These are phyloP conservation scores for Trichoderma cornu-damae DNA, from an alignment of 2,329 filamentous ascomycete genomes.

Conservation along the genomic window DNA sequence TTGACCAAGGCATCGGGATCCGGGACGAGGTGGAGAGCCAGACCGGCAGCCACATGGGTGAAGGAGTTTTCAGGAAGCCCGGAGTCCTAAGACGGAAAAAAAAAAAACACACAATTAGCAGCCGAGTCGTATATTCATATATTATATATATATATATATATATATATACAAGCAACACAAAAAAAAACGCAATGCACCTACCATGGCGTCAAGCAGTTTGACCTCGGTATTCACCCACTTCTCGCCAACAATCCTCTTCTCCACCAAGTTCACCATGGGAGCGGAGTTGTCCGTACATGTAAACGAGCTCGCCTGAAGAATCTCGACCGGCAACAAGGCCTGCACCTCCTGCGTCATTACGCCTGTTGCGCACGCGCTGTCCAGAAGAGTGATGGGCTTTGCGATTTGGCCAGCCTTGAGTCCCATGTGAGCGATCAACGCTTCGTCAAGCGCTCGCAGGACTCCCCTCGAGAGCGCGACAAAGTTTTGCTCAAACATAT, in stretches of 20 bases:
- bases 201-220: slow-evolving; percentile 43
- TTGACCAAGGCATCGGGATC: slow-evolving; percentile 32
- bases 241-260: slow-evolving; percentile 36
- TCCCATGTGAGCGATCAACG: slow-evolving; percentile 27
- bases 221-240: slow-evolving; percentile 44
- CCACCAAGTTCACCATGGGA: slow-evolving; percentile 38
- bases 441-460: slow-evolving; percentile 21
- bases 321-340: slow-evolving; percentile 32
- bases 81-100: too few species aligned
- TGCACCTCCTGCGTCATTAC: slow-evolving; percentile 45
- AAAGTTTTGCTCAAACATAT: slow-evolving; percentile 13
- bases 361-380: slow-evolving; percentile 51
- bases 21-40: slow-evolving; percentile 45
- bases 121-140: too few species aligned
- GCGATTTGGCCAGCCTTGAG: slow-evolving; percentile 21
- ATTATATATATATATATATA: too few species aligned
- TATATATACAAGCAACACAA: background rate
- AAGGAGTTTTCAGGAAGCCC: slow-evolving; percentile 36
- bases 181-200: slow-evolving; percentile 31
- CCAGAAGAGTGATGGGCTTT: slow-evolving; percentile 40
- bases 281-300: slow-evolving; percentile 46
- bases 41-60: slow-evolving; percentile 43
- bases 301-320: slow-evolving; percentile 41
- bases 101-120: too few species aligned
- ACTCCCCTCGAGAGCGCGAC: slow-evolving; percentile 20